phyloP scores from a whole-genome alignment of 2,329 filamentous ascomycete genomes.

The Colletotrichum eremochloae region DNA sequence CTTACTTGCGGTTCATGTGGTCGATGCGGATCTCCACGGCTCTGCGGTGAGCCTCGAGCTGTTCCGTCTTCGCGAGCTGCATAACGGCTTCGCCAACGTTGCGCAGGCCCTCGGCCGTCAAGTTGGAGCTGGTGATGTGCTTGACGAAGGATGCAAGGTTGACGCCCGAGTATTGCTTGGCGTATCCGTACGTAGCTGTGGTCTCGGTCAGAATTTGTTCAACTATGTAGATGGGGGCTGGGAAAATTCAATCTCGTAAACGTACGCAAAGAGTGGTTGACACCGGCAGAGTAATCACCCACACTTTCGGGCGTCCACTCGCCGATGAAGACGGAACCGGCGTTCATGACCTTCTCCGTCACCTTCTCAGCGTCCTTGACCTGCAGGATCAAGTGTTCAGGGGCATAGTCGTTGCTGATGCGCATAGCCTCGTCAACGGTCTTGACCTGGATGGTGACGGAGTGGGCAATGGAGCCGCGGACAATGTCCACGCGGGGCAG shows the following conservation, averaged over 20 bases:
- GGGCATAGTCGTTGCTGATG: constrained; percentile 94
- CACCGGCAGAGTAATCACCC: constrained; percentile 96
- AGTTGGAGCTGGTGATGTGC: constrained; percentile 94
- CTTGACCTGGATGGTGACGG: constrained; percentile 84
- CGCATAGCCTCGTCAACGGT: constrained; percentile 80
- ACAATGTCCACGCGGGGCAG: constrained; percentile 95
- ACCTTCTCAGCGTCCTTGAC: constrained; percentile 80
- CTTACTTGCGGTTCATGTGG: constrained; percentile 54
- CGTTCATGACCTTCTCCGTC: constrained; percentile 88
- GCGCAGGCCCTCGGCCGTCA: constrained; percentile 85
- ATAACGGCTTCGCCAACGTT: constrained; percentile 93
- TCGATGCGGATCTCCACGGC: constrained; percentile 87
- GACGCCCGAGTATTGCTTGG: constrained; percentile 98
- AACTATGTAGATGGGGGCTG: background rate
- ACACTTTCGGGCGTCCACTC: constrained; percentile 98
- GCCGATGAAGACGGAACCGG: constrained; percentile 95
- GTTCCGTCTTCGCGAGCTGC: constrained; percentile 94
- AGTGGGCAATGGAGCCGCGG: constrained; percentile 89
- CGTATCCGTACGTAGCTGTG: constrained; percentile 94
- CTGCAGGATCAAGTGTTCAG: constrained; percentile 96
- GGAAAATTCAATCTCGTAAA: constrained; percentile 47
- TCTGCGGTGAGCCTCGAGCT: constrained; percentile 91
- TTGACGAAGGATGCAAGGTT: constrained; percentile 97
- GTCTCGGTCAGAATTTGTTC: constrained; percentile 21
- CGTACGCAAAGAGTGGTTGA: constrained; percentile 97